Base-by-base conservation (phyloP, 305 asterid species). In the Fraxinus baroniana region DNA sequence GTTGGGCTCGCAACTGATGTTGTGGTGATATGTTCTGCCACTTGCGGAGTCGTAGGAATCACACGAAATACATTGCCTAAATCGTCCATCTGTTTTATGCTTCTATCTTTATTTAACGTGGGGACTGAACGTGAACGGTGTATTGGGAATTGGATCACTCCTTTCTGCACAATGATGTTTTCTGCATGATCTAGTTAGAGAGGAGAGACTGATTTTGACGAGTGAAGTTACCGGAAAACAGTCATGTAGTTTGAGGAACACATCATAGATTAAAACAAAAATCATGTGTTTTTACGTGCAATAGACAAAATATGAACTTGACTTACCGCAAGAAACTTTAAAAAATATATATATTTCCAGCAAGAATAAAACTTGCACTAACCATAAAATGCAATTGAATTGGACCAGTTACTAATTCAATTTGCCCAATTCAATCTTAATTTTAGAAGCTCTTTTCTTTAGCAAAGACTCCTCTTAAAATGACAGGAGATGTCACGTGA, bases 61-160 rank as follows among this genome's bases (percentile, higher is more conserved):
- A 96, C 94, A 82, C 97, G 99, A 81, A 90, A 93, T 28, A 91
- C 83, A 74, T 89, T 83, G 72, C 97, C 95, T 79, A 88, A 52
- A 79, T 71, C 82, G 57, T 92, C 97, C 84, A 81, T 82, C 83
- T 91, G 97, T 81, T 90, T 93, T 22, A 83, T 36, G 83, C 93
- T 89, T 78, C 87, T 93, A 22, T 92, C 94, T 88, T 93, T 88
- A 74, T 79, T 83, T 52, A 96, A 80, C 12, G 36, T 90, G 5
- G 99, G 99, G 5, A 96, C 98, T 62, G 99, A 96, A 76, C 78
- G 94, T 20, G 99, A 94, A 68, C 99, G 98, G 79, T 90, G 99
- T 32, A 96, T 94, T 35, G 95, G 84, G 76, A 82, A 80, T 82
- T 77, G 84, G 84, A 49, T 37, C 77, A 86, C 92, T 39, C 89